Evolutionary conservation across 163 green algal genomes (phyloP).

Genomic region (Prototheca wickerhamii): DNA sequence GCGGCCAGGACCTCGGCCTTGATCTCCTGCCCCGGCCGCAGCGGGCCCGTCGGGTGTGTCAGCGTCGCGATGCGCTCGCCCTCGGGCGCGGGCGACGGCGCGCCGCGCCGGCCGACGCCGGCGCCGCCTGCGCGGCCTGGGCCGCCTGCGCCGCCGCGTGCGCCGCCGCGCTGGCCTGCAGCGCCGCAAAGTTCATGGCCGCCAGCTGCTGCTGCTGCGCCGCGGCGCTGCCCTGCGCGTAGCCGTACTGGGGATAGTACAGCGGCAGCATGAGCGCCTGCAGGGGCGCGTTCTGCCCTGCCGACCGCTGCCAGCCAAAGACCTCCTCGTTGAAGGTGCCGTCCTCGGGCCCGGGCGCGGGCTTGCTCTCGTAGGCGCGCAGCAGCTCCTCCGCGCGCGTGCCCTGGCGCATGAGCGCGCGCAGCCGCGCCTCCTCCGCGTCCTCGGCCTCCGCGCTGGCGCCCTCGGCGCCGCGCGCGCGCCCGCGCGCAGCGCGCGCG

Average conservation of each 20-base stretch:
- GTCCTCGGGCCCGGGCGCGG: slow-evolving; percentile 8
- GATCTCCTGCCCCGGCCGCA: slow-evolving; percentile 23
- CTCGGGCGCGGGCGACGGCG: background rate
- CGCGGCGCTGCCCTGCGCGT: background rate
- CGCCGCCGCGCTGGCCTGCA: slow-evolving; percentile 1
- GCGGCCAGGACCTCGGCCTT: slow-evolving; percentile 29
- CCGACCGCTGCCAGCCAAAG: slow-evolving; percentile 6
- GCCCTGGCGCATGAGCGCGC: slow-evolving; percentile 8
- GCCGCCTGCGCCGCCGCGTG: background rate
- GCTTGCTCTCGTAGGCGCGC: slow-evolving; percentile 9
- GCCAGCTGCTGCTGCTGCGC: background rate
- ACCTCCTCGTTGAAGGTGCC: slow-evolving; percentile 19
- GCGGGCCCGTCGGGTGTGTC: slow-evolving; percentile 7
- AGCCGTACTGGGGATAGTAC: background rate
- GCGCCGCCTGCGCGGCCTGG: background rate
- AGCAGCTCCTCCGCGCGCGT: slow-evolving; percentile 22
- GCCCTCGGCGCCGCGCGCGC: slow-evolving; percentile 3
- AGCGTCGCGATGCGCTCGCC: background rate
- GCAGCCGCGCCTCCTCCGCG: slow-evolving; percentile 25
- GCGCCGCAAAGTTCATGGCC: background rate
- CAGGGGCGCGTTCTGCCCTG: background rate
- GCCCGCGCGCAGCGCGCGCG: slow-evolving; percentile 10
- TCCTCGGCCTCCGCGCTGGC: slow-evolving; percentile 1
- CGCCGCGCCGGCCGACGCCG: background rate
- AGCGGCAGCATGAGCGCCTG: background rate